Base-by-base conservation (phyloP, 2,329 filamentous ascomycete genomes). In the Botrytis elliptica region DNA sequence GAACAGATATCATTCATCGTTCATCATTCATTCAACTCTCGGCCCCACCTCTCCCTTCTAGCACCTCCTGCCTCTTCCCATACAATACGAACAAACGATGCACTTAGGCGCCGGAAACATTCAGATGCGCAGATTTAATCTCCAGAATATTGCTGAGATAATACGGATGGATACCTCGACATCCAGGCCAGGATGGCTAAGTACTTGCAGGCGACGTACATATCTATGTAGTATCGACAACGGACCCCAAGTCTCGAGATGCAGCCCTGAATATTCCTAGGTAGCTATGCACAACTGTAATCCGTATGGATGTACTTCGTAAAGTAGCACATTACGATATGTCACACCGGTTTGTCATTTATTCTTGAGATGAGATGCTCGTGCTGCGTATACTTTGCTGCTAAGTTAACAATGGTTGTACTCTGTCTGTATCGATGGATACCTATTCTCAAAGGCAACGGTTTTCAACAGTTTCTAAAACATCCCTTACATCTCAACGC, bases 401-500 rank as follows among this genome's bases (percentile, higher is more conserved):
- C 10, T 14, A 52, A 25, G 22, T 46, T 20, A 20, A 20, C 44
- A 20, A 46, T 46, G 44, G 44, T 22, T 46, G 59, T 38, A 38
- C 12, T 10, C 40, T 40, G 12, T 14, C 40, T 14, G 12, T 40
- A 36, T 36, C 5, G 7, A 20, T 22, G n/a, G 29, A 33, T 6
- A 29, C 29, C 29, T 29, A 9, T 59, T 59, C 36, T 38, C 57
- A 14, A 22, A 38, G 4, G 6, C 20, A 7, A 14, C 59, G 20
- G 1, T 38, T 12, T 38, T 38, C 36, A 40, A 62, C 36, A 6
- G 3, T 18, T 25, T 40, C 16, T 14, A 40, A n/a, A 25, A 14
- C n/a, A n/a, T 62, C 59, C 59, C 59, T 62, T 62, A n/a, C 59
- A 18, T 62, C 59, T 62, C 59, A 40, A 62, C 59, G 36, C 59